Conservation (phyloP, 2,329 filamentous ascomycete species). For the Pseudogymnoascus sp. region DNA sequence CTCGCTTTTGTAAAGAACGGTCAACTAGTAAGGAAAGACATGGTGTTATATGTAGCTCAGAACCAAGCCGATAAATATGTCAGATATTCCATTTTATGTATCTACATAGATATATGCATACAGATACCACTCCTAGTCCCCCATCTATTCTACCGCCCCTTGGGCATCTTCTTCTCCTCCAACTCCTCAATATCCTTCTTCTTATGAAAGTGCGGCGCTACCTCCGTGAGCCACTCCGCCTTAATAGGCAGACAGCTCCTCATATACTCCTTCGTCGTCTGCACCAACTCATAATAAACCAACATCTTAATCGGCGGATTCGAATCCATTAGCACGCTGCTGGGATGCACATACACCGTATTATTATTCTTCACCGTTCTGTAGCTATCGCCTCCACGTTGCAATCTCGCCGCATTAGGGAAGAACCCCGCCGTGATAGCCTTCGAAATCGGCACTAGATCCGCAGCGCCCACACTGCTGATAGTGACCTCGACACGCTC, state of each 20-base stretch:
- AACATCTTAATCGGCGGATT: constrained; percentile 76
- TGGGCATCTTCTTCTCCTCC: constrained; percentile 72
- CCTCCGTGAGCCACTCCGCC: constrained; percentile 76
- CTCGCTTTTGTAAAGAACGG: background rate
- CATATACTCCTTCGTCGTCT: constrained; percentile 90
- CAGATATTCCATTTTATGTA: background rate
- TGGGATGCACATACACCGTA: constrained; percentile 87
- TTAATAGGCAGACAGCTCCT: constrained; percentile 79
- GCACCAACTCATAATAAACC: constrained; percentile 77
- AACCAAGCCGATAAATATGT: background rate
- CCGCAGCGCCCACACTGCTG: constrained; percentile 61
- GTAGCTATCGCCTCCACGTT: constrained; percentile 80
- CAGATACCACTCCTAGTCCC: background rate
- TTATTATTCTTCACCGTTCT: constrained; percentile 86
- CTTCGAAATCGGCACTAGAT: constrained; percentile 75
- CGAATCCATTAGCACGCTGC: constrained; percentile 69
- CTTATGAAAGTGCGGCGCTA: constrained; percentile 93
- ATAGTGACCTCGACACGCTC: constrained; percentile 82
- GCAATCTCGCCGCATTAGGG: constrained; percentile 79
- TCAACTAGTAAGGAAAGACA: background rate
- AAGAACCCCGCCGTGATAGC: constrained; percentile 91
- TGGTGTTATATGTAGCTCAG: background rate
- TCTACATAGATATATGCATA: background rate
- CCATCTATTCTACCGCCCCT: constrained; percentile 27
- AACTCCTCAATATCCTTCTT: constrained; percentile 79